phyloP scores from a whole-genome alignment of 805 yeast species.

The Saccharomyces kudriavzevii region DNA sequence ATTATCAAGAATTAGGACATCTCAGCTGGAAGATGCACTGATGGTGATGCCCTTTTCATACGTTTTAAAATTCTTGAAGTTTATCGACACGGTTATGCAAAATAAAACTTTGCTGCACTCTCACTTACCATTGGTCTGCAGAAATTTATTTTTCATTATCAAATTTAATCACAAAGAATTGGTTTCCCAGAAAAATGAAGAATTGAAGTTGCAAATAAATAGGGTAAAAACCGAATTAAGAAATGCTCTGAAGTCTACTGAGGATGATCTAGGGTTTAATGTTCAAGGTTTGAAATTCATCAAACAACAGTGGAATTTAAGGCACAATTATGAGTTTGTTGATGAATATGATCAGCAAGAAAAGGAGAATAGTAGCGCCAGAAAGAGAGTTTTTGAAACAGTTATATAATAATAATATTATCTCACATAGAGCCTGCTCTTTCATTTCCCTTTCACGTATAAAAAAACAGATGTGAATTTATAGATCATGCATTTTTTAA shows the following conservation, averaged over 20 bases:
- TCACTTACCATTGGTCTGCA: slow-evolving; percentile 58
- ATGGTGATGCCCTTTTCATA: slow-evolving; percentile 85
- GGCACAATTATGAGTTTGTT: slow-evolving; percentile 63
- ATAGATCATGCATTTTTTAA: not conserved
- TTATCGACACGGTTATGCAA: slow-evolving; percentile 68
- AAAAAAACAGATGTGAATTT: not conserved
- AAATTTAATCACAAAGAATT: slow-evolving; percentile 72
- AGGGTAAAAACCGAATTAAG: slow-evolving; percentile 59
- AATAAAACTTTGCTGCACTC: slow-evolving; percentile 38
- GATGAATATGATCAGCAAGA: slow-evolving; percentile 55
- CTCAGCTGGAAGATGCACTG: slow-evolving; percentile 88
- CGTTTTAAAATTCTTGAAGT: slow-evolving; percentile 59
- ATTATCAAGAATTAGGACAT: slow-evolving; percentile 59
- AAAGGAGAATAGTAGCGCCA: slow-evolving; percentile 46
- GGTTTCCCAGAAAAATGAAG: slow-evolving; percentile 56
- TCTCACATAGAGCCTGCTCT: not conserved
- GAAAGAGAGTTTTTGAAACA: slow-evolving; percentile 59
- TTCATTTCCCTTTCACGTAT: not conserved
- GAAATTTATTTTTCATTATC: slow-evolving; percentile 67
- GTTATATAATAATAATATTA: not conserved
- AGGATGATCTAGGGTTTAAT: slow-evolving; percentile 69
- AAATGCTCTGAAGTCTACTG: slow-evolving; percentile 41
- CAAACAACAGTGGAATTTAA: slow-evolving; percentile 69
- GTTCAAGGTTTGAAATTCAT: slow-evolving; percentile 71
- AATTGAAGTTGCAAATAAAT: slow-evolving; percentile 54